Evolutionary conservation across 2,329 filamentous ascomycete genomes (phyloP), one percentile per base, ranked within the genome.

Genomic region (Corinectria fuckeliana): DNA sequence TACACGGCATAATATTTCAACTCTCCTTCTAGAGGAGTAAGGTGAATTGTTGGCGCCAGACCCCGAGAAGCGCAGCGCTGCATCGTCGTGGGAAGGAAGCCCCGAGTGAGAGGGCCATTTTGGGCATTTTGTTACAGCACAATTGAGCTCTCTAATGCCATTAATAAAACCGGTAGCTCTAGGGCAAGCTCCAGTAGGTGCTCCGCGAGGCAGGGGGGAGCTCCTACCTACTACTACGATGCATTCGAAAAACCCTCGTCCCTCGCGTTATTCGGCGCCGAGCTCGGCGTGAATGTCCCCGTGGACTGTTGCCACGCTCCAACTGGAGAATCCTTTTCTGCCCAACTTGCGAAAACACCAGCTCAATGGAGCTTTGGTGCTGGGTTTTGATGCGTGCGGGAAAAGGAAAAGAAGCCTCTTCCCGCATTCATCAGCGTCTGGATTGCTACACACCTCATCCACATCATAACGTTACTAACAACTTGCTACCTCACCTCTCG

Each of bases 261-360:
- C 47, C 61, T 69, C 67, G 65, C 65, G 67, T 61, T 67, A 69
- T 68, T 54, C 61, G 30, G 30, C 32, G 34, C 68, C 68, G 66
- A 67, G 59, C 51, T 69, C 65, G 67, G 67, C 56, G 26, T 64
- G 61, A 56, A 62, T 60, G 56, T 18, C 55, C 36, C 61, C 64
- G 67, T 58, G 49, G 26, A 11, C 34, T 54, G 26, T 23, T 39
- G 52, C 11, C 20, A 45, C 23, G 13, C 34, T 59, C 42, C 50
- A 38, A 45, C 50, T 49, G n/a, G n/a, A 36, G 18, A 36, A n/a
- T 41, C 34, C 25, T 28, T 25, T 48, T 48, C 18, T 26, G 10
- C 9, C 28, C 38, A n/a, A n/a, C n/a, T n/a, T n/a, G n/a, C n/a
- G n/a, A n/a, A 49, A 20, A 50, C 38, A 36, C 20, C 38, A 50